Evolutionary conservation across 768 basidiomycete species (phyloP), one percentile per base, ranked within the genome.

Genomic region (Mycena floridula): DNA sequence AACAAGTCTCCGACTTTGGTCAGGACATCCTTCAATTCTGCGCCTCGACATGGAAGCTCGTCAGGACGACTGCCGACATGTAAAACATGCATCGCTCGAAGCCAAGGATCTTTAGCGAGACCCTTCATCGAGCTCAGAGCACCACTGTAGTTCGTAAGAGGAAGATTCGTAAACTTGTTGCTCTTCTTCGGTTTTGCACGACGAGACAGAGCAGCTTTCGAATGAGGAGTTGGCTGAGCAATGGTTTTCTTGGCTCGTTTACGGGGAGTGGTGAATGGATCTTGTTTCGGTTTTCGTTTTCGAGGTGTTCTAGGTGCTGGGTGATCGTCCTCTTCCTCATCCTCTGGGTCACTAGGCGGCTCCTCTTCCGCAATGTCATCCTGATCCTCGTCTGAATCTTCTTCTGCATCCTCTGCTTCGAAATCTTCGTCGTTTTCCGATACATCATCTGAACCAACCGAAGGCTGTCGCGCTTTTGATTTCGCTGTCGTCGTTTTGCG

Each of bases 51-150:
- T 4, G 93, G 93, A 30, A 99, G 65, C 21, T 79, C 73, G 51
- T 95, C 90, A 1, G 96, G 95, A 6, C 94, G 77, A 41, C 89
- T 88, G 2, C 89, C 90, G 12, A 98, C 96, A 59, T 98, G 96
- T 39, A 98, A 61, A 11, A 90, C 78, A 58, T 92, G 84, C 82
- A 95, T 88, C 5, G 90, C 85, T 7, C 91, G 75, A 43, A 92
- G 61, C 80, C 88, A 95, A 2, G 90, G 82, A 55, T 94, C 86
- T 28, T 72, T 59, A 2, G 85, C 82, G 3, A 89, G 61, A 49
- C 74, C 76, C 21, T 67, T 69, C 57, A 76, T 50, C 16, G 54
- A 62, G 53, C 67, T 70, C 49, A 59, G 36, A 2, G 45, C 22
- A n/a, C 27, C 13, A 12, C 38, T 22, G 13, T 24, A 24, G 38